A percentile compares a stretch with the other conserved stretches of the same genome.
phyloP scores from a whole-genome alignment of 805 yeast genomes.

The Saturnispora mendoncae region DNA sequence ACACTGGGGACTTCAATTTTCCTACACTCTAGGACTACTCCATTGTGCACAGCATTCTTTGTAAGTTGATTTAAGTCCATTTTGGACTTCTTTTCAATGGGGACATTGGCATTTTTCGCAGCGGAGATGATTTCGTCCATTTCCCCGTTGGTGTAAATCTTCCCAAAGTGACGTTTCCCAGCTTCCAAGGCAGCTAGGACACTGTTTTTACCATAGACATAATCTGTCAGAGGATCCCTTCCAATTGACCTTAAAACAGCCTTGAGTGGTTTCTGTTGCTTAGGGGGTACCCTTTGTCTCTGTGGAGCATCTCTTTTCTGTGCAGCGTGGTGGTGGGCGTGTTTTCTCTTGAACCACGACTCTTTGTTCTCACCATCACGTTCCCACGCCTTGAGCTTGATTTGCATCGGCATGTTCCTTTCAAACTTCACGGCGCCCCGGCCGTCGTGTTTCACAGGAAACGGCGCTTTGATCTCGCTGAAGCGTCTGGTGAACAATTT shows the following conservation, averaged over 20 bases:
- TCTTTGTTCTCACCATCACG: conserved; percentile 52
- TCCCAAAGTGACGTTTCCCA: conserved; percentile 38
- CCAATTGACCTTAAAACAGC: conserved; percentile 15
- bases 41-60: conserved; percentile 70
- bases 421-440: conserved; percentile 27
- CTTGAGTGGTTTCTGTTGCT: conserved; percentile 10
- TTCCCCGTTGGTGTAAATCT: conserved; percentile 12
- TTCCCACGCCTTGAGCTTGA: conserved; percentile 57
- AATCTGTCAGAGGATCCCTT: conserved; percentile 48
- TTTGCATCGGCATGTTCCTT: conserved; percentile 34
- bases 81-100: conserved; percentile 27
- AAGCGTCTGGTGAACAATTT: not conserved
- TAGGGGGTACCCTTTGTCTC: conserved; percentile 14
- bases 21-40: conserved; percentile 61
- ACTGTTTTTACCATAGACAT: conserved; percentile 67
- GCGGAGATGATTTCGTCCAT: conserved; percentile 35
- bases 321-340: conserved; percentile 57
- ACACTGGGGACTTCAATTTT: conserved; percentile 31
- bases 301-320: conserved; percentile 20
- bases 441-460: conserved; percentile 9
- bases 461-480: conserved; percentile 21
- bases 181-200: conserved; percentile 62
- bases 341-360: conserved; percentile 50
- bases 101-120: conserved; percentile 38
- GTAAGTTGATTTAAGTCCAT: conserved; percentile 54